phyloP scores from a whole-genome alignment of 257 asterid species.

The Capsicum pubescens region DNA sequence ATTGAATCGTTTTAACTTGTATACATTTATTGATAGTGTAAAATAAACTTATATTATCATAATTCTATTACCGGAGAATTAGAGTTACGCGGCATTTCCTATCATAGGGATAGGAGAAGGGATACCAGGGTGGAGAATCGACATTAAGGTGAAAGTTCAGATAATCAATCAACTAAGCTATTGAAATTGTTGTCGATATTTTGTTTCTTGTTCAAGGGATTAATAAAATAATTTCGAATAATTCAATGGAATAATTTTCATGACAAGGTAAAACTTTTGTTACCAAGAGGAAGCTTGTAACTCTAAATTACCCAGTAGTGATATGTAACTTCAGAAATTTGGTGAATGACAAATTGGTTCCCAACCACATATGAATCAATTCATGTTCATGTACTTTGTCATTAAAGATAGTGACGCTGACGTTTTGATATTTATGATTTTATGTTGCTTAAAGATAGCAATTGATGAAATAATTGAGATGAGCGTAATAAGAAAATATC shows the following conservation, averaged over 20 bases:
- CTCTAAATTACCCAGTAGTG: not conserved
- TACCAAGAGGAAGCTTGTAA: not conserved
- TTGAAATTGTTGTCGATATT: not conserved
- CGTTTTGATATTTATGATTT: not conserved
- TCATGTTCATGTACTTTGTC: not conserved
- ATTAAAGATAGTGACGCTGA: not conserved
- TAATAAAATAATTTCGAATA: not conserved
- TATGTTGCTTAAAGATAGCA: not conserved
- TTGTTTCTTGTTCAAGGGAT: not conserved
- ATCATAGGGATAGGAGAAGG: too few species aligned
- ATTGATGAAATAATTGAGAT: not conserved
- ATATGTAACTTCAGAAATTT: not conserved
- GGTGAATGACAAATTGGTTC: not conserved
- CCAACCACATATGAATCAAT: not conserved
- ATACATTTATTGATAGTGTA: not conserved
- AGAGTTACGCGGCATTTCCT: too few species aligned
- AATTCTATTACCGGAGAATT: too few species aligned
- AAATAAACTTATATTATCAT: not conserved
- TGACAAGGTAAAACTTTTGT: not conserved
- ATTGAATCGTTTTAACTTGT: not conserved
- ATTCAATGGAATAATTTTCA: not conserved
- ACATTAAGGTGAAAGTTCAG: too few species aligned
- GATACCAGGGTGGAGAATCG: too few species aligned
- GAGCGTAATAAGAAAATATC: not conserved
- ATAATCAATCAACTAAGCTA: too few species aligned